Percentiles rank a stretch among this genome's conserved stretches.
Evolutionary conservation across 1,284 basidiomycete species (phyloP).

Genomic region (Papiliotrema flavescens): DNA sequence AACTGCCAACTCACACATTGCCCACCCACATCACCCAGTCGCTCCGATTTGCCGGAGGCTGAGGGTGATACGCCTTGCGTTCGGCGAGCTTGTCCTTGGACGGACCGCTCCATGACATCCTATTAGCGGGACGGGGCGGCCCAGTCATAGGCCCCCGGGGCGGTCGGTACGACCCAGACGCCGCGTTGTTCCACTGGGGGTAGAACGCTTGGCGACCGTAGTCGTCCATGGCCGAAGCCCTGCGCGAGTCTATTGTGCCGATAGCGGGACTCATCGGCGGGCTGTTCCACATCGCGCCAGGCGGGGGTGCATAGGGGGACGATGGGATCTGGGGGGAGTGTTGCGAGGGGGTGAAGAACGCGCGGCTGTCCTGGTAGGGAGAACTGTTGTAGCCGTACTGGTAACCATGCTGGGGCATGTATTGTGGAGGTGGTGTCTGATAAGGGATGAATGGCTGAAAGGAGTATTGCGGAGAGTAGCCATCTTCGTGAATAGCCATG

Average conservation of each 20-base stretch:
- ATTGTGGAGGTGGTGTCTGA: background rate
- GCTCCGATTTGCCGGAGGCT: slow-evolving; percentile 61
- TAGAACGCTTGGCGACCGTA: background rate
- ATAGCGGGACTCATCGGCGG: slow-evolving; percentile 24
- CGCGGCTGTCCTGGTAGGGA: background rate
- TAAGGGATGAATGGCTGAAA: slow-evolving; percentile 7
- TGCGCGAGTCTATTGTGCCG: background rate
- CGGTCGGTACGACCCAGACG: too few relatives aligned
- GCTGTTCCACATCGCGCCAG: slow-evolving; percentile 12
- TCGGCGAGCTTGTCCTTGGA: slow-evolving; percentile 2
- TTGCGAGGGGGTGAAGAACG: too few relatives aligned
- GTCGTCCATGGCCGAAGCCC: slow-evolving; percentile 8
- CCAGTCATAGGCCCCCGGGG: background rate
- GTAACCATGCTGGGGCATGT: background rate
- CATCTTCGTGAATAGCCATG: background rate
- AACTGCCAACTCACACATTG: slow-evolving; percentile 42
- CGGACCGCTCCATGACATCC: slow-evolving; percentile 22
- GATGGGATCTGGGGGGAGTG: background rate
- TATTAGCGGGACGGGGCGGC: background rate
- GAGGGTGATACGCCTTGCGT: slow-evolving; percentile 47
- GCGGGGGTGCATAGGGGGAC: background rate
- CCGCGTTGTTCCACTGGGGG: background rate
- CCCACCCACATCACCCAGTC: slow-evolving; percentile 90
- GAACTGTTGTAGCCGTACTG: background rate
- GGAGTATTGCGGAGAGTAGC: background rate